Evolutionary conservation across 257 asterid genomes (phyloP), one percentile per base, ranked within the genome.

Genomic region (Fraxinus anomala): DNA sequence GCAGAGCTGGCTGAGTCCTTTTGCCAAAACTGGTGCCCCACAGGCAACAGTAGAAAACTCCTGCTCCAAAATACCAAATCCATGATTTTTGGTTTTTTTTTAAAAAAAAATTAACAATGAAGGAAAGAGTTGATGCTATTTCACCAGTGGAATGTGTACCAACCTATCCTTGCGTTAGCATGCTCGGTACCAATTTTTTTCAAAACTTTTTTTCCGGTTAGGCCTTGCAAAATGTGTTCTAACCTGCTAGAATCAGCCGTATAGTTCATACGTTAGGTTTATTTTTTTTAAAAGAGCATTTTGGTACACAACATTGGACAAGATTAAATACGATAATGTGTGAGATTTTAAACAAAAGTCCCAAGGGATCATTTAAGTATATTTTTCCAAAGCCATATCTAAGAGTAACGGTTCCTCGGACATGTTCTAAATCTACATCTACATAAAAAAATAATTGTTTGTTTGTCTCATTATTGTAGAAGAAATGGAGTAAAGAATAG

Each of bases 201-300:
- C 8, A 92, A 86, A 26, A 94, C 99, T 77, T 92, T 94, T 90
- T 90, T 1, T 94, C 99, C 99, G 92, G 70, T 94, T 92, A 40
- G 99, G 99, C 92, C 94, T 92, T 63, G 97, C 99, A 61, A 94
- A 94, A 82, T 94, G 99, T 40, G 99, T 94, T 73, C 97, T 82
- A 28, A 92, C 97, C 97, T 92, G 91, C 84, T 81, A 73, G 17
- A 34, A 80, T 34, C 31, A 68, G 68, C 11, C 19, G 40, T 33
- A 56, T 4, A 7, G 49, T 14, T n/a, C 30, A 74, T 67, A 36
- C 24, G 30, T n/a, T 33, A 4, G 80, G 68, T 77, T 16, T 56
- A 59, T 31, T 36, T 3, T 33, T 33, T 33, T 33, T 33, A 4
- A 33, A 31, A 31, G 8, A 36, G 40, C 40, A 36, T 6, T 36